Evolutionary conservation across 345 rosid genomes (phyloP), one percentile per base, ranked within the genome.

Genomic region (Arabidopsis arenosa): DNA sequence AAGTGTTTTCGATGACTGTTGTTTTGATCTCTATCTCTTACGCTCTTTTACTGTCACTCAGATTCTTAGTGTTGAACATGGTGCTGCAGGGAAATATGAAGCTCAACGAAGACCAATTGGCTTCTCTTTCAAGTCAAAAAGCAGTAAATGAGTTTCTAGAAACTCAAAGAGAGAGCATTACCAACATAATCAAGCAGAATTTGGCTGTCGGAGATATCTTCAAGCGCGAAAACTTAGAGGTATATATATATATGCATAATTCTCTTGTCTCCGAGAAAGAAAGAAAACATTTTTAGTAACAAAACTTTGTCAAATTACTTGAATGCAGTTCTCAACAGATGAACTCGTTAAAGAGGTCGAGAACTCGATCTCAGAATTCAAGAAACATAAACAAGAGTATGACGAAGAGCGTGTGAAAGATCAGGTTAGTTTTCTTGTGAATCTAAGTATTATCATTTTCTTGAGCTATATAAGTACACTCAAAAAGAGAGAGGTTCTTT

Each of bases 311-410:
- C 18, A 45, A 62, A 65, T 7, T 57, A 18, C 47, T 56, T 57
- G 72, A 64, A 39, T 80, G 76, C 86, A 92, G 98, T 82, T 90
- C 80, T 76, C 96, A 14, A 84, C 90, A 0, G 96, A 92, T 13
- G 95, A 94, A 35, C 89, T 92, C 66, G 86, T 90, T 64, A 85
- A 84, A 80, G 96, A 85, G 84, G 95, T 92, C 1, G 90, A 88
- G 82, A 86, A 82, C 68, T 87, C 97, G 41, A 81, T 92, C 35
- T 75, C 86, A 26, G 96, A 89, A 77, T 92, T 92, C 81, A 92
- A 92, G 76, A 84, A 75, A 56, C 90, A 88, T 49, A 86, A 90
- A 66, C 93, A 92, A 83, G 89, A 94, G 47, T 94, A 87, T 7
- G 91, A 94, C 1, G 98, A 94, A 84, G 96, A 85, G 11, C 87